A percentile compares a stretch with the other conserved stretches of the same genome.
Evolutionary conservation across 495 filamentous ascomycete species (phyloP).

Genomic region (Achaetomiella virescens): DNA sequence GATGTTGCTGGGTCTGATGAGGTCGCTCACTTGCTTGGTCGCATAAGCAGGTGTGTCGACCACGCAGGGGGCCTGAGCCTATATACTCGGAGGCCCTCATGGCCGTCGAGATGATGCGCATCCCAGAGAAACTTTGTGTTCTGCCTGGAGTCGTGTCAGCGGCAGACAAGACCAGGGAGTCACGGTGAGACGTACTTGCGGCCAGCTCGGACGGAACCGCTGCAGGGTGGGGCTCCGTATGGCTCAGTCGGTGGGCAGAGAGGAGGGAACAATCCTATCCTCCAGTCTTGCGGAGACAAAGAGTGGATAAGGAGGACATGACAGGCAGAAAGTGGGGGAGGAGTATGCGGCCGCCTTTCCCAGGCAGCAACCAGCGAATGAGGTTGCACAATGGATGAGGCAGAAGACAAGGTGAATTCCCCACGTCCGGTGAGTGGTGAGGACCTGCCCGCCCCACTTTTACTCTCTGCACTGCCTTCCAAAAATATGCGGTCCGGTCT

Average conservation of each 20-base stretch:
- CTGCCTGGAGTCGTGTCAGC: slow-evolving; percentile 8
- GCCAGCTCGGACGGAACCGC: not conserved
- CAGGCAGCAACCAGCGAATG: slow-evolving; percentile 16
- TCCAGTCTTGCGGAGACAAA: not conserved
- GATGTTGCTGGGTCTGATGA: not conserved
- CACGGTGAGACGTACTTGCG: slow-evolving; percentile 8
- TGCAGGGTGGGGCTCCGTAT: slow-evolving; percentile 5
- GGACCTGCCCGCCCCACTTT: not conserved
- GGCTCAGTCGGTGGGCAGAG: slow-evolving; percentile 5
- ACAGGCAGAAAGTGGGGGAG: slow-evolving; percentile 8
- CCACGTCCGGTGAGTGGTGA: not conserved
- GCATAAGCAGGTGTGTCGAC: not conserved
- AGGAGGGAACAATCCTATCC: not conserved
- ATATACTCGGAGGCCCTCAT: slow-evolving; percentile 10
- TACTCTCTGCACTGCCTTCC: slow-evolving; percentile 7
- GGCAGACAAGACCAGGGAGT: slow-evolving; percentile 6
- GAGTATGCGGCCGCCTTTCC: slow-evolving; percentile 4
- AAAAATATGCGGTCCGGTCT: not conserved
- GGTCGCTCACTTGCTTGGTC: not conserved
- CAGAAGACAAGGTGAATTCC: slow-evolving; percentile 19
- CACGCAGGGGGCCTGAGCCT: not conserved
- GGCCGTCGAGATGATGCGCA: not conserved
- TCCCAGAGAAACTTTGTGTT: not conserved
- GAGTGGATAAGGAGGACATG: not conserved
- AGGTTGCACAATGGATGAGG: slow-evolving; percentile 11